Evolutionary conservation across 208 protist species (phyloP).

Genomic region (Leishmania mexicana): DNA sequence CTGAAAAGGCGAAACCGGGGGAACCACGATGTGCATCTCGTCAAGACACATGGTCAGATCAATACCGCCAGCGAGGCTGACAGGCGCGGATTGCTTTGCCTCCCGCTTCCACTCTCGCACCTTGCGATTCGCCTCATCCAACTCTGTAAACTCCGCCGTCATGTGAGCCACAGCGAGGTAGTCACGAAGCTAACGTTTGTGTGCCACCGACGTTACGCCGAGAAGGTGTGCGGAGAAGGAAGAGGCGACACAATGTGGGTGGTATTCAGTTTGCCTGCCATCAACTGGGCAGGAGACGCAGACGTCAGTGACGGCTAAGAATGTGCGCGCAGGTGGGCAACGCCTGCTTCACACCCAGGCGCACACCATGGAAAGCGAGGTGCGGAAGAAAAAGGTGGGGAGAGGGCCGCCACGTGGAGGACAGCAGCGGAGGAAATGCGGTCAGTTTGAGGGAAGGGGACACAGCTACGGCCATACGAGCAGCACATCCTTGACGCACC

Average conservation of each 20-base stretch:
- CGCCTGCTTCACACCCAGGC: background rate
- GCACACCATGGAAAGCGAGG: background rate
- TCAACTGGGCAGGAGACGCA: background rate
- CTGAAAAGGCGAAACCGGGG: constrained; percentile 24
- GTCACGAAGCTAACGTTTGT: background rate
- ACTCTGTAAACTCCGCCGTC: constrained; percentile 13
- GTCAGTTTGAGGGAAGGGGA: background rate
- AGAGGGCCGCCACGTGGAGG: background rate
- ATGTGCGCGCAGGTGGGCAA: background rate
- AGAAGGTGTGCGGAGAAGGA: background rate
- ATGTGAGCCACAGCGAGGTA: background rate
- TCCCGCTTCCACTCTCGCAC: constrained; percentile 47
- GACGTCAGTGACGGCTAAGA: background rate
- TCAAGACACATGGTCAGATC: constrained; percentile 49
- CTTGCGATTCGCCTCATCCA: constrained; percentile 43
- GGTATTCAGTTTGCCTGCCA: background rate
- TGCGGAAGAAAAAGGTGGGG: background rate
- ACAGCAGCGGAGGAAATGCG: background rate
- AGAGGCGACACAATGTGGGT: background rate
- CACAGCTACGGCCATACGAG: background rate
- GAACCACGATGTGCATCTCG: constrained; percentile 15
- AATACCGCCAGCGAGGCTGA: constrained; percentile 28
- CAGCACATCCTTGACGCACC: background rate
- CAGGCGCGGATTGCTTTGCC: constrained; percentile 26
- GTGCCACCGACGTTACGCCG: background rate